Conservation (phyloP, 83 land plant genomes). For the Diphasiastrum complanatum region DNA sequence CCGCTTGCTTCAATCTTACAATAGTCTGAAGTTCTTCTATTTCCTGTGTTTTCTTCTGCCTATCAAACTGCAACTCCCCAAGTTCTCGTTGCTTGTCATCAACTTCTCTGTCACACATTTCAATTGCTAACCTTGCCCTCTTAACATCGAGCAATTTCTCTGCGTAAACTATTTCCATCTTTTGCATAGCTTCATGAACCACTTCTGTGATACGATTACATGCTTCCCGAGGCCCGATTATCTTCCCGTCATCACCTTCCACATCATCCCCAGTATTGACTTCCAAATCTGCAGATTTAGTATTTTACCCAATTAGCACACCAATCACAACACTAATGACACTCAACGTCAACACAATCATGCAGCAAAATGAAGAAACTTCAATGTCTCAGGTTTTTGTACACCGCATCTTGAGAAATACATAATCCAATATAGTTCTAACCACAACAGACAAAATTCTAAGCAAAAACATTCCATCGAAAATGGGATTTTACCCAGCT, state of each 20-base stretch:
- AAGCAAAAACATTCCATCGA: too few relatives aligned
- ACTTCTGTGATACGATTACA: constrained; percentile 19
- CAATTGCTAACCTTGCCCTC: constrained; percentile 10
- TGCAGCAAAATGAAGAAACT: too few relatives aligned
- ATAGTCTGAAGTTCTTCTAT: constrained; percentile 17
- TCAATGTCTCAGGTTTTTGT: too few relatives aligned
- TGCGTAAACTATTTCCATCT: constrained; percentile 6
- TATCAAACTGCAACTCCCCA: constrained; percentile 6
- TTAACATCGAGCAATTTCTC: constrained; percentile 8
- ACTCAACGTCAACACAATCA: too few relatives aligned
- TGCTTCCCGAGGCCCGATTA: constrained; percentile 15
- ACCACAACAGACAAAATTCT: too few relatives aligned
- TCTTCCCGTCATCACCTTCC: constrained; percentile 4
- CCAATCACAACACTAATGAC: too few relatives aligned
- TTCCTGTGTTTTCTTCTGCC: constrained; percentile 11
- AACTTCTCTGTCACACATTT: constrained; percentile 13
- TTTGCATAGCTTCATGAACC: constrained; percentile 2
- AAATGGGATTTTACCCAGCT: too few relatives aligned
- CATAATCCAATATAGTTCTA: too few relatives aligned
- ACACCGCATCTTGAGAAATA: too few relatives aligned
- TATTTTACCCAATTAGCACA: too few relatives aligned
- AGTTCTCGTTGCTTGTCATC: constrained; percentile 13
- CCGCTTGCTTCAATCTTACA: constrained; percentile 14
- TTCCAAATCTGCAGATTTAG: too few relatives aligned
- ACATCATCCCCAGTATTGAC: too few relatives aligned